phyloP scores from a whole-genome alignment of 140 eudicot species.

The Flaveria floridana region DNA sequence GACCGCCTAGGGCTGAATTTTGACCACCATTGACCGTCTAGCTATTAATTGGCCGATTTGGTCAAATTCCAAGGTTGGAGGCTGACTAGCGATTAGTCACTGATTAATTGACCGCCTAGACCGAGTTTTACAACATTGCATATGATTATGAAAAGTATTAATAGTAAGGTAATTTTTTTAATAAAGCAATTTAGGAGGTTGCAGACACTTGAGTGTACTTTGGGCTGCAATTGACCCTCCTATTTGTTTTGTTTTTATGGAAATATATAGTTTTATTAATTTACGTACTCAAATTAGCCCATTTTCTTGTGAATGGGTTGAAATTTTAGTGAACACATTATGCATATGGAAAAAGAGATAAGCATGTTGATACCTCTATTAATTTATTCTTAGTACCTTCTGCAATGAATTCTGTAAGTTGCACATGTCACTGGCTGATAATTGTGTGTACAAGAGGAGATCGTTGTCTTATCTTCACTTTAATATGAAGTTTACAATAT shows the following conservation, averaged over 20 bases:
- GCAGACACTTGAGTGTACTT: not conserved
- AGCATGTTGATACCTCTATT: not conserved
- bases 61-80: no score
- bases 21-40: no score
- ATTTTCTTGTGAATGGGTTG: not conserved
- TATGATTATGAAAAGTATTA: not conserved
- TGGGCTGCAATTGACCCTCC: not conserved
- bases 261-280: not conserved
- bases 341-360: not conserved
- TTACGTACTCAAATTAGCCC: not conserved
- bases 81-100: no score
- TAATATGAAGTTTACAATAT: not conserved
- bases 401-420: not conserved
- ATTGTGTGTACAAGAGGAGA: not conserved
- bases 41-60: no score
- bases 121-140: no score
- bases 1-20: no score
- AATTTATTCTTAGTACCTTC: not conserved
- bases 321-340: not conserved
- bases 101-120: no score
- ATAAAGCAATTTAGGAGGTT: not conserved
- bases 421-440: slow-evolving; percentile 11
- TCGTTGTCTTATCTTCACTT: not conserved
- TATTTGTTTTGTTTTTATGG: not conserved
- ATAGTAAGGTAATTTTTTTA: not conserved